These are phyloP conservation scores for Yamadazyma akitaensis DNA, from an alignment of 805 yeast genomes.

Conservation along the genomic window DNA sequence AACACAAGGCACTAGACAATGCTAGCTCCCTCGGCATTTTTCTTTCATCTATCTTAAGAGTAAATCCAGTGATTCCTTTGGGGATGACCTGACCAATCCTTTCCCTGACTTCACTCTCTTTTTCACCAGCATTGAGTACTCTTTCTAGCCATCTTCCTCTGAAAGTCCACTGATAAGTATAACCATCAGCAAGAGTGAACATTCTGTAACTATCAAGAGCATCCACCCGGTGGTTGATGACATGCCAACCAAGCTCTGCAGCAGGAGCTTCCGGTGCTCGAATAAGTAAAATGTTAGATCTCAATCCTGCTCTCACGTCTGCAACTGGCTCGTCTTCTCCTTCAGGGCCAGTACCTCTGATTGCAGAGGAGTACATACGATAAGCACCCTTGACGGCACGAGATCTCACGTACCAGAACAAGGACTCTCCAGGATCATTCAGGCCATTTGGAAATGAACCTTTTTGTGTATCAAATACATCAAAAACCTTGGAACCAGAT, in stretches of 20 bases:
- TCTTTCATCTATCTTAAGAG: slow-evolving; percentile 50
- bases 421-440: slow-evolving; percentile 39
- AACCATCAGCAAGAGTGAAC: slow-evolving; percentile 59
- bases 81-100: slow-evolving; percentile 58
- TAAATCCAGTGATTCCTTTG: slow-evolving; percentile 54
- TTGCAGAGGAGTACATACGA: slow-evolving; percentile 47
- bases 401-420: slow-evolving; percentile 58
- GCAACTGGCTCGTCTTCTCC: slow-evolving; percentile 59
- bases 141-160: slow-evolving; percentile 56
- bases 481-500: slow-evolving; percentile 55
- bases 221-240: slow-evolving; percentile 56
- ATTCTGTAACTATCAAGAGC: slow-evolving; percentile 58
- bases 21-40: slow-evolving; percentile 60
- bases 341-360: slow-evolving; percentile 41
- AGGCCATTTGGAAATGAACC: slow-evolving; percentile 39
- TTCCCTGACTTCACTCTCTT: slow-evolving; percentile 60
- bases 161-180: slow-evolving; percentile 63
- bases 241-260: slow-evolving; percentile 63
- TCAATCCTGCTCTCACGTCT: slow-evolving; percentile 55
- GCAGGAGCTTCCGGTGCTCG: slow-evolving; percentile 48
- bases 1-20: slow-evolving; percentile 54
- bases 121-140: slow-evolving; percentile 58
- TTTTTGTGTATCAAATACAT: slow-evolving; percentile 48
- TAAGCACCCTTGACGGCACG: slow-evolving; percentile 66
- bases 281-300: slow-evolving; percentile 56